phyloP scores from a whole-genome alignment of 2,329 filamentous ascomycete species.

The Dothideomycetes sp. region DNA sequence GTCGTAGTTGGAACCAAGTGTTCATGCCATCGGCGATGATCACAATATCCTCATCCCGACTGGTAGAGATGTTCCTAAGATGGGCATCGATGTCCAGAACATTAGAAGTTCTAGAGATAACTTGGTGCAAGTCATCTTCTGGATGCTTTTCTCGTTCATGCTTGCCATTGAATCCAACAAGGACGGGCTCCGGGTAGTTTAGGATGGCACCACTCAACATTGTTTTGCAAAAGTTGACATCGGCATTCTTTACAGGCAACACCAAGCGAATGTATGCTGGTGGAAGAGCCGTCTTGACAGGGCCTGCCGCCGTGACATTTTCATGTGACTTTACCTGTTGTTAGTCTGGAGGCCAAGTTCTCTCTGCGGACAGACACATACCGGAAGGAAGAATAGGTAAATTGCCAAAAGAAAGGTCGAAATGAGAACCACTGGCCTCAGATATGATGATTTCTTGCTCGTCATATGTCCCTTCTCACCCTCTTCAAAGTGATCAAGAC shows the following conservation, averaged over 20 bases:
- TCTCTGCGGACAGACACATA: neutral
- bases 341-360: too few relatives aligned
- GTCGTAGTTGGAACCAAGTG: constrained; percentile 54
- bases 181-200: constrained; percentile 20
- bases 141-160: neutral
- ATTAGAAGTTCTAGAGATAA: constrained; percentile 5
- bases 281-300: neutral
- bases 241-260: constrained; percentile 6
- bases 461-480: constrained; percentile 3
- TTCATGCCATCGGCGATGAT: constrained; percentile 56
- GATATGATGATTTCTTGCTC: neutral
- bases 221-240: constrained; percentile 19
- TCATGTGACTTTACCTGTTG: constrained; percentile 3
- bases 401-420: constrained; percentile 1
- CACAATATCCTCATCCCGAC: constrained; percentile 44
- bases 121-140: constrained; percentile 2
- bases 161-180: constrained; percentile 19
- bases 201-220: constrained; percentile 20
- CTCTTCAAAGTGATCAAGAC: constrained; percentile 3
- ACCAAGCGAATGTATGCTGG: constrained; percentile 13
- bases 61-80: constrained; percentile 7
- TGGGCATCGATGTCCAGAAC: constrained; percentile 9
- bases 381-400: constrained; percentile 4
- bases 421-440: constrained; percentile 1
- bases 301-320: neutral